Percentiles rank a stretch among this genome's conserved stretches.
Evolutionary conservation across 257 asterid species (phyloP).

Genomic region (Rehmannia glutinosa): DNA sequence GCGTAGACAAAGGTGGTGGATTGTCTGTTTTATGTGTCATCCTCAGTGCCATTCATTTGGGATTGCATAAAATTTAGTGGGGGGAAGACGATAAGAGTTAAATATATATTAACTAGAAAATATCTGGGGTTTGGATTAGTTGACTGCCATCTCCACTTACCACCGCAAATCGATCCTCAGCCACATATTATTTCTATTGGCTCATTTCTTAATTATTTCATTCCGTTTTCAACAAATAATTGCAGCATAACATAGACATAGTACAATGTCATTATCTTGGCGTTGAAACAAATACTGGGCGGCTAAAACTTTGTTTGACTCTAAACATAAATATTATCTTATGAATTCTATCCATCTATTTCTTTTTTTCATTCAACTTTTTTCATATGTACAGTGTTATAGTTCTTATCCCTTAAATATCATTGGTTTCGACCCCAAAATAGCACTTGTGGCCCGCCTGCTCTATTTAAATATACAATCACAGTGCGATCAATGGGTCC

Average conservation of each 20-base stretch:
- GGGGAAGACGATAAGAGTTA: not conserved
- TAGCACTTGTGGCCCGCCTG: too few relatives aligned
- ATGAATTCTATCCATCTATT: not conserved
- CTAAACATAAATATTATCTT: not conserved
- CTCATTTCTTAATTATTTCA: not conserved
- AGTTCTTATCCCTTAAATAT: too few relatives aligned
- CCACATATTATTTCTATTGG: constrained; percentile 33
- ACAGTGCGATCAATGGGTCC: too few relatives aligned
- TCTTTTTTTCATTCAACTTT: not conserved
- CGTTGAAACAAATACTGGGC: not conserved
- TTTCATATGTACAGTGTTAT: not conserved
- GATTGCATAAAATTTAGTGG: too few relatives aligned
- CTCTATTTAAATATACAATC: too few relatives aligned
- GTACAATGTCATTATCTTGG: too few relatives aligned
- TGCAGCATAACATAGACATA: too few relatives aligned
- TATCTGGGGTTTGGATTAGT: constrained; percentile 7
- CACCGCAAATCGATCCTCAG: constrained; percentile 33
- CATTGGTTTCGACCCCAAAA: too few relatives aligned
- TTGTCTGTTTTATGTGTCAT: too few relatives aligned
- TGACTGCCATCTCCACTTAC: not conserved
- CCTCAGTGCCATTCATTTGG: too few relatives aligned
- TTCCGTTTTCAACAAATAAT: not conserved
- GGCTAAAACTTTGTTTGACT: not conserved
- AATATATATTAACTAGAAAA: not conserved
- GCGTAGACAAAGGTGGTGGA: too few relatives aligned